Evolutionary conservation across 2,329 filamentous ascomycete genomes (phyloP), one percentile per base, ranked within the genome.

Genomic region (Alternaria consortialis): DNA sequence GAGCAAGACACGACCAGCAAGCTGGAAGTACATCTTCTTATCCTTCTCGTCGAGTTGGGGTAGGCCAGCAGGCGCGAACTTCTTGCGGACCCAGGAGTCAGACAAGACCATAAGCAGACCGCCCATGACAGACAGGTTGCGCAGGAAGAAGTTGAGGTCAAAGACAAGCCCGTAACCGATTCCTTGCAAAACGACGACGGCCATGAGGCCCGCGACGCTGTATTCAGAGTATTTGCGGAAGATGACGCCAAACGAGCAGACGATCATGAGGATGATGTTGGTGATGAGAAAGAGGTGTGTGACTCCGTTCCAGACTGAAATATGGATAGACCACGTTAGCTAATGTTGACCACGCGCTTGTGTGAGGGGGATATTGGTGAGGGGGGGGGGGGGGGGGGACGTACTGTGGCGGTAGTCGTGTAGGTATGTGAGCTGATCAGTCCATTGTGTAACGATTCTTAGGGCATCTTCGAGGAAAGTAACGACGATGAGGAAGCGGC

Each of bases 1-100:
- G 73, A 99, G 86, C 68, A 99, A 86, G 36, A 99, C 92, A 71
- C 95, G 90, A 36, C 95, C 95, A 69, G 95, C 95, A 64, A 99
- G 90, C 87, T 98, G 95, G 83, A 99, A 96, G 86, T 99, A 99
- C 94, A 98, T 98, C 87, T 98, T 99, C 83, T 94, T 92, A 81
- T 99, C 95, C 88, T 98, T 98, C 86, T 99, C 95, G 78, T 98
- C 95, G 54, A 99, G 87, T 80, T 92, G 88, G 50, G 95, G 95
- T 54, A 99, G 87, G 48, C 95, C 95, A 48, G 95, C 95, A 65
- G 97, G 97, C 3, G 94, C 94, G 84, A 97, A 97, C 80, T 90
- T 92, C 88, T 98, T 98, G 82, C 94, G 91, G 67, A 97, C 93
- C 93, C 94, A 98, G 59, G 92, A 97, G 83, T 99, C 95, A 40